A percentile compares a stretch with the other conserved stretches of the same genome.
phyloP scores from a whole-genome alignment of 2,329 filamentous ascomycete species.

The Zarea fungicola region DNA sequence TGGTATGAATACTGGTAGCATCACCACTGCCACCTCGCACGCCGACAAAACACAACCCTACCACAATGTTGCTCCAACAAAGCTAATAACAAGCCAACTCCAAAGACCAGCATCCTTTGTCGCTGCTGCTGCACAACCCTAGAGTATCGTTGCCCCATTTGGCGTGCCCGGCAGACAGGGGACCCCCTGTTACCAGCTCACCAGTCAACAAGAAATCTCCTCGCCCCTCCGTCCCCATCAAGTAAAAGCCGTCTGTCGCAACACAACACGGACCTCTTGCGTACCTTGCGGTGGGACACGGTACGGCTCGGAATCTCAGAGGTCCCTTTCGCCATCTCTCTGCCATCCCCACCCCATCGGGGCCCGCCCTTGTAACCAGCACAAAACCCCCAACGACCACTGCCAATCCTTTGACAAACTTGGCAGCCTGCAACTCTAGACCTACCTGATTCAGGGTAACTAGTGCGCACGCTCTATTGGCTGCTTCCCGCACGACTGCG shows the following conservation, averaged over 20 bases:
- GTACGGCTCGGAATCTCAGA: constrained; percentile 18
- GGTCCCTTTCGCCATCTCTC: constrained; percentile 10
- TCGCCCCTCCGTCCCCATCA: not conserved
- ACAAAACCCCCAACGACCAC: constrained; percentile 1
- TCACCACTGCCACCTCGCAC: too few relatives aligned
- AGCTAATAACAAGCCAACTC: too few relatives aligned
- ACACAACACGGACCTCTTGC: too few relatives aligned
- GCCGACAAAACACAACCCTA: too few relatives aligned
- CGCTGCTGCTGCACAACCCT: too few relatives aligned
- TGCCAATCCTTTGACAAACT: not conserved
- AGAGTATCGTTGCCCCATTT: not conserved
- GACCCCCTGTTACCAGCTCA: not conserved
- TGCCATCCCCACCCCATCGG: constrained; percentile 9
- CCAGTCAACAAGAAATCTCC: not conserved
- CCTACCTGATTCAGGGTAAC: constrained; percentile 6
- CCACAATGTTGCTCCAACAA: too few relatives aligned
- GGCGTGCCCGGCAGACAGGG: not conserved
- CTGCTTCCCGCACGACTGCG: not conserved
- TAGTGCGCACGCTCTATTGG: not conserved
- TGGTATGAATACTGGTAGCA: too few relatives aligned
- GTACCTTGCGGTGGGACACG: constrained; percentile 15
- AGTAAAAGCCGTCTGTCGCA: not conserved
- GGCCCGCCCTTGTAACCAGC: constrained; percentile 9
- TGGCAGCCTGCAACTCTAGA: not conserved
- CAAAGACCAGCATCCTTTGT: too few relatives aligned